These are phyloP conservation scores for Vinca minor DNA, from an alignment of 257 asterid genomes.

Conservation along the genomic window DNA sequence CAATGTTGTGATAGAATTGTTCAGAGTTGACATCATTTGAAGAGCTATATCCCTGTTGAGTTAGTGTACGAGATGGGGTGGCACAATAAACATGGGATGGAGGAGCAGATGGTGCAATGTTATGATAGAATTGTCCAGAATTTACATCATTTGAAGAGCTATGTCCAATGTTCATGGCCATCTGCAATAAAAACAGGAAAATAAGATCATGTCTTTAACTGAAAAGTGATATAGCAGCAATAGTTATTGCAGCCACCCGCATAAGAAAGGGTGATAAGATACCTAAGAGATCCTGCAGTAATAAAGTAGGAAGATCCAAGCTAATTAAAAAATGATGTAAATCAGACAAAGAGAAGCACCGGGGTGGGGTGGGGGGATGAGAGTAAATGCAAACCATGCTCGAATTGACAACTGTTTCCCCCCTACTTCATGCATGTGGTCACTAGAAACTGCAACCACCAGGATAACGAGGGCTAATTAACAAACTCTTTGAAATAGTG, in stretches of 20 bases:
- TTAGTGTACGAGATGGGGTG: no score
- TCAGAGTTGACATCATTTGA: no score
- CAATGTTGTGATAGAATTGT: no score
- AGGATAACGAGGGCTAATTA: background rate
- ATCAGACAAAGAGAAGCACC: background rate
- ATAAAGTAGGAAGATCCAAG: background rate
- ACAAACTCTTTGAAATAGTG: background rate
- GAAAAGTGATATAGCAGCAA: background rate
- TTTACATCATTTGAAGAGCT: no score
- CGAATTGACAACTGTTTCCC: background rate
- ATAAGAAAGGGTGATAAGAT: background rate
- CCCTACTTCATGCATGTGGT: background rate
- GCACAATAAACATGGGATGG: no score
- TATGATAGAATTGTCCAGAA: no score
- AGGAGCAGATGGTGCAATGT: no score
- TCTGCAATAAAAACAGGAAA: constrained; percentile 18
- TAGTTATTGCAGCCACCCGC: background rate
- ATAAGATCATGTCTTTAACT: background rate
- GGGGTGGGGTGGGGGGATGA: no score
- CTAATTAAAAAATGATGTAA: background rate
- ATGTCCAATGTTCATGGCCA: constrained; percentile 21
- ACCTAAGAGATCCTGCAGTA: background rate
- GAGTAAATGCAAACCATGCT: no score
- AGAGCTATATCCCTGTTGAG: no score
- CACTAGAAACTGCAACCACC: background rate